Conservation (phyloP, 108 stramenopile species). For the Skeletonema marinoi region DNA sequence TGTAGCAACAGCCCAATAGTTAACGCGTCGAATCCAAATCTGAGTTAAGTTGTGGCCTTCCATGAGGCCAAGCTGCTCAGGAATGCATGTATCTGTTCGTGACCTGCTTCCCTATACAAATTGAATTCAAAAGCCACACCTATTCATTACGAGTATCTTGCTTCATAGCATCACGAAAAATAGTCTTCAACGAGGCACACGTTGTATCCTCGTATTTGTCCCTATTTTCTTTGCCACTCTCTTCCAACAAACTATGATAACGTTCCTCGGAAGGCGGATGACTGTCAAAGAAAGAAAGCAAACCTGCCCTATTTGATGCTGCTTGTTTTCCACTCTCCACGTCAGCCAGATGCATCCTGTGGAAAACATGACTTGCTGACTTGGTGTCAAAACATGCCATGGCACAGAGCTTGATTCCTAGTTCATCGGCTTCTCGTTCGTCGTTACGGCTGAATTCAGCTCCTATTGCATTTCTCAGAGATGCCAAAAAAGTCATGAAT, state of each 20-base stretch:
- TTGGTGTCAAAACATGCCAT: slow-evolving; percentile 82
- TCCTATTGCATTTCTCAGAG: slow-evolving; percentile 52
- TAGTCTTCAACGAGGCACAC: slow-evolving; percentile 29
- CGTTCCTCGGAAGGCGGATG: slow-evolving; percentile 76
- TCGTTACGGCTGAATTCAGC: slow-evolving; percentile 73
- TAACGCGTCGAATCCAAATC: too few species aligned
- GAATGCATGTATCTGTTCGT: too few species aligned
- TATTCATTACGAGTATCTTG: background rate
- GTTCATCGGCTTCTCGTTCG: slow-evolving; percentile 76
- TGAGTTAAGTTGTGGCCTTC: too few species aligned
- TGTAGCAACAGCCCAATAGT: too few species aligned
- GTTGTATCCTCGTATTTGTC: slow-evolving; percentile 54
- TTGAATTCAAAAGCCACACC: too few species aligned
- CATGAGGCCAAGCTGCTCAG: too few species aligned
- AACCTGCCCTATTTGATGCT: slow-evolving; percentile 36
- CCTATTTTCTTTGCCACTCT: slow-evolving; percentile 53
- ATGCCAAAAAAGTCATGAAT: slow-evolving; percentile 65
- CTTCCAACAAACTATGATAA: slow-evolving; percentile 42
- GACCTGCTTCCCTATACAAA: too few species aligned
- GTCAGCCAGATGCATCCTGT: slow-evolving; percentile 74
- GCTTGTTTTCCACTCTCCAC: slow-evolving; percentile 39
- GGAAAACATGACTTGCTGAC: slow-evolving; percentile 65
- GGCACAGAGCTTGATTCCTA: slow-evolving; percentile 76
- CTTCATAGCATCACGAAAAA: slow-evolving; percentile 44
- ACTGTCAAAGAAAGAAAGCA: slow-evolving; percentile 42